These are phyloP conservation scores for Bipolaris gigantea DNA, from an alignment of 2,329 filamentous ascomycete genomes.

Conservation along the genomic window DNA sequence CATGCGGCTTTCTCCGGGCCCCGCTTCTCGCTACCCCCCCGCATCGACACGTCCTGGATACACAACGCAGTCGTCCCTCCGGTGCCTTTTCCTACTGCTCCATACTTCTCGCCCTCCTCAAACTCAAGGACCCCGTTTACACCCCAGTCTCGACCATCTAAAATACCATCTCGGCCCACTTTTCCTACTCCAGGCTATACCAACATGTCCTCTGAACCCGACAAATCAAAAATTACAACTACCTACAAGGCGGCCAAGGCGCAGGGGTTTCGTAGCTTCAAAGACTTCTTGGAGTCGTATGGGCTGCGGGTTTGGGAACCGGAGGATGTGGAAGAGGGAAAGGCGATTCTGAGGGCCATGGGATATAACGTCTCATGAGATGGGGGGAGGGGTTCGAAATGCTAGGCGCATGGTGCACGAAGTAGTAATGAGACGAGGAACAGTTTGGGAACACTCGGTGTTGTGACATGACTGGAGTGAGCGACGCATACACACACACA, in stretches of 20 bases:
- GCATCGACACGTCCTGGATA: not conserved
- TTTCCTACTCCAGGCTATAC: not conserved
- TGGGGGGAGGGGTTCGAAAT: too few relatives aligned
- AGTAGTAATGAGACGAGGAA: not conserved
- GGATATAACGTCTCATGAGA: conserved; percentile 14
- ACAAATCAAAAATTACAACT: conserved; percentile 9
- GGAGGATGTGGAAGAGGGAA: conserved; percentile 27
- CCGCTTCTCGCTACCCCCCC: too few relatives aligned
- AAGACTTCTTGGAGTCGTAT: conserved; percentile 20
- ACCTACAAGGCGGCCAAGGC: conserved; percentile 17
- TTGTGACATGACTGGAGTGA: not conserved
- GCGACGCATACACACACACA: not conserved
- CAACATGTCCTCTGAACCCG: conserved; percentile 5
- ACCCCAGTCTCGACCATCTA: not conserved
- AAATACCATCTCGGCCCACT: not conserved
- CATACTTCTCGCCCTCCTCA: not conserved
- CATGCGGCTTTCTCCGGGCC: too few relatives aligned
- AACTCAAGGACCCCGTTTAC: not conserved
- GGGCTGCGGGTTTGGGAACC: conserved; percentile 11
- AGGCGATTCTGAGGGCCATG: conserved; percentile 24
- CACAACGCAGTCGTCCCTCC: not conserved
- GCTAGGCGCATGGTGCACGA: not conserved
- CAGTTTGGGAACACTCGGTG: not conserved
- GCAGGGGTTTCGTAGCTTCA: conserved; percentile 18
- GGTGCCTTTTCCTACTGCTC: not conserved